Evolutionary conservation across 345 rosid genomes (phyloP), one percentile per base, ranked within the genome.

Genomic region (Lepidium didymum): DNA sequence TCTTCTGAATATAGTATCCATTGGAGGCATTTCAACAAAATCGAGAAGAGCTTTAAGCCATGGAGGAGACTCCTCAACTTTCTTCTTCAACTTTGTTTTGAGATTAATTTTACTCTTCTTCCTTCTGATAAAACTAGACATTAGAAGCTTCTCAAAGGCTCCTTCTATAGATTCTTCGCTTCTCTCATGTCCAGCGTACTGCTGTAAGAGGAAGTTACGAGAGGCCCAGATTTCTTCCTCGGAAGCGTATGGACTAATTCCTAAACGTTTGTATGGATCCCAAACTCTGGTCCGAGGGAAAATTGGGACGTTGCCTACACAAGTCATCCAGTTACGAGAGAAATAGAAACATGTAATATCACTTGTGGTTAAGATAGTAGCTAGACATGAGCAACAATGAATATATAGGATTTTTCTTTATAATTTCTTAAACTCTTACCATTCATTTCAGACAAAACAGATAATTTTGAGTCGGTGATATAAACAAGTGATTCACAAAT

Each of bases 221-320:
- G 99, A 85, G 6, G 88, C 87, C 99, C 96, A 94, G 69, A 94
- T 81, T 77, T 94, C 99, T 64, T 94, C 97, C 82, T 89, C 96
- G 0, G 96, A 85, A 69, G 99, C 96, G 68, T 86, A 83, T 13
- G 81, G 87, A 64, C 87, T 82, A 21, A 91, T 43, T 5, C 97
- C 97, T 49, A 94, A 79, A 56, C 96, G 88, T 68, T 77, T 94
- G 75, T 86, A 91, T 5, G 99, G 99, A 65, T 94, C 90, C 99
- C 97, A 86, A 55, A 91, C 89, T 55, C 74, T 87, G 29, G 62
- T 50, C 52, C 97, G 82, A 4, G 96, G 86, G 67, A 94, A 94
- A 25, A 78, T 79, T 1, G 88, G 91, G 57, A 44, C 62, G 41
- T 82, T 87, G 60, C 92, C 99, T 94, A 56, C 15, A 76, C 25